Evolutionary conservation across 768 basidiomycete species (phyloP).

Genomic region (Pleurotus cornucopiae): DNA sequence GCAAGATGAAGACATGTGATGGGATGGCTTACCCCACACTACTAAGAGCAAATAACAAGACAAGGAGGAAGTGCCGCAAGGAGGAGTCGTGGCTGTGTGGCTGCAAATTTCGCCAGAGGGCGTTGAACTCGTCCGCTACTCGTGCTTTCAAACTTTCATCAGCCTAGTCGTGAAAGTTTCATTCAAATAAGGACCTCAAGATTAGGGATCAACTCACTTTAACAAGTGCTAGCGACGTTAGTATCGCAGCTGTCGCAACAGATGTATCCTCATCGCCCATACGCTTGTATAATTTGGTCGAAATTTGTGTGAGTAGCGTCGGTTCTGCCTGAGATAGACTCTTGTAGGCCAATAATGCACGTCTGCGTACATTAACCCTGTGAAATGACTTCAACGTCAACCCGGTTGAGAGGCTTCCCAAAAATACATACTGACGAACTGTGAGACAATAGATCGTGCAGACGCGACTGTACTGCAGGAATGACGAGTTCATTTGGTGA

Average conservation of each 20-base stretch:
- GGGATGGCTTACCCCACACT: neutral
- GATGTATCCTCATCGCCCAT: slow-evolving; percentile 37
- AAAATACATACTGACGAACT: slow-evolving; percentile 62
- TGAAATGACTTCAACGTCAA: slow-evolving; percentile 11
- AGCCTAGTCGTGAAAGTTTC: neutral
- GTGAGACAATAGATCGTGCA: slow-evolving; percentile 66
- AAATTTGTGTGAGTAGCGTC: slow-evolving; percentile 40
- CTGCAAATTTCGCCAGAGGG: neutral
- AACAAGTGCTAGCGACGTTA: slow-evolving; percentile 21
- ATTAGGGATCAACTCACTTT: slow-evolving; percentile 16
- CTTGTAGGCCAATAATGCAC: slow-evolving; percentile 57
- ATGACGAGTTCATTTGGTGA: slow-evolving; percentile 63
- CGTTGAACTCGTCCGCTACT: neutral
- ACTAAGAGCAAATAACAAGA: neutral
- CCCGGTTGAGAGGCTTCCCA: neutral
- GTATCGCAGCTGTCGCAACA: slow-evolving; percentile 45
- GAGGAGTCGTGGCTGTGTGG: neutral
- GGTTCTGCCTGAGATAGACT: slow-evolving; percentile 43
- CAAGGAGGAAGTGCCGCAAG: neutral
- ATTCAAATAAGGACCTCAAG: slow-evolving; percentile 1
- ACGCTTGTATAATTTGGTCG: slow-evolving; percentile 32
- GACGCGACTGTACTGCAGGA: slow-evolving; percentile 67
- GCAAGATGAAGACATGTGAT: neutral
- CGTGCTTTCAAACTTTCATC: neutral
- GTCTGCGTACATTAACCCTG: slow-evolving; percentile 58